Percentiles rank a stretch among this genome's conserved stretches.
Conservation (phyloP, 2,329 filamentous ascomycete species). For the Harringtonia lauricola region DNA sequence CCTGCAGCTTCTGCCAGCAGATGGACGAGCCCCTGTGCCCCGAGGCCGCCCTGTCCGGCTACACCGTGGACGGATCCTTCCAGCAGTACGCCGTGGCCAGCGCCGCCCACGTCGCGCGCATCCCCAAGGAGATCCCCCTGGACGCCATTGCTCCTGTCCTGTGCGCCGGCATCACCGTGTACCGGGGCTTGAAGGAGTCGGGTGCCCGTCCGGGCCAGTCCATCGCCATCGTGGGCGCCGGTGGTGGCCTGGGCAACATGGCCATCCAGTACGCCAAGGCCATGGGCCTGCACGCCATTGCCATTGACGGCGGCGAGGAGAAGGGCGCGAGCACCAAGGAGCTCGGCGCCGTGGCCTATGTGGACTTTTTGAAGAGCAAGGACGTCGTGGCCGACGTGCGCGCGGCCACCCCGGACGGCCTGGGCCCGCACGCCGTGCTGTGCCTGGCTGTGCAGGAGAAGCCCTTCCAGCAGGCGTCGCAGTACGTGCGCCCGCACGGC, state of each 20-base stretch:
- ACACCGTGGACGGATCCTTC: constrained; percentile 88
- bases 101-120: constrained; percentile 71
- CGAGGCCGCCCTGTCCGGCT: constrained; percentile 67
- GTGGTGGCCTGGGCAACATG: constrained; percentile 39
- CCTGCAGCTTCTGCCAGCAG: constrained; percentile 73
- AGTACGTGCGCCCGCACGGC: constrained; percentile 75
- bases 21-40: constrained; percentile 75
- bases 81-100: constrained; percentile 88
- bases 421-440: constrained; percentile 79
- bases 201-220: constrained; percentile 23
- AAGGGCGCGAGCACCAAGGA: constrained; percentile 48
- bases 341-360: constrained; percentile 61
- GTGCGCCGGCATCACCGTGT: constrained; percentile 37
- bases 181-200: constrained; percentile 26
- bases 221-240: constrained; percentile 31
- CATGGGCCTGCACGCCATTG: constrained; percentile 30
- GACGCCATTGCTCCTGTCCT: constrained; percentile 52
- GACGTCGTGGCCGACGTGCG: constrained; percentile 80
- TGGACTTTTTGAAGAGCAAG: constrained; percentile 69
- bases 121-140: constrained; percentile 66
- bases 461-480: constrained; percentile 90
- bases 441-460: constrained; percentile 79
- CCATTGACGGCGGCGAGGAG: constrained; percentile 30
- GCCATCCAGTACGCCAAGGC: constrained; percentile 34
- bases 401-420: constrained; percentile 64